Base-by-base conservation (phyloP, 352 stramenopile species). In the Globisporangium viniferum region DNA sequence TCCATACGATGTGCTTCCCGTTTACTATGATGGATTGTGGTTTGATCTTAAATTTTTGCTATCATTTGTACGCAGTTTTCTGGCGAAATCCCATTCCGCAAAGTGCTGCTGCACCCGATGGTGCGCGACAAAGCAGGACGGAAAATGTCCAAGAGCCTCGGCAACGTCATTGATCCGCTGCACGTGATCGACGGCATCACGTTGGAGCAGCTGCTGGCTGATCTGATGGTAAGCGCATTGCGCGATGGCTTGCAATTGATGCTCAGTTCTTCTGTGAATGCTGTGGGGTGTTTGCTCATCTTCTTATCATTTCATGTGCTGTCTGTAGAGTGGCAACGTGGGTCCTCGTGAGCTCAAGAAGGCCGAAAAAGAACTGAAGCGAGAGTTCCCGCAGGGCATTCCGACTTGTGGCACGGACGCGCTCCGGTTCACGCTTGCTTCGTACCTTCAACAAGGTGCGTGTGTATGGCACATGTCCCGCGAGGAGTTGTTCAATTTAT, bases 121-220 rank as follows among this genome's bases (percentile, higher is more conserved):
- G 97, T 99, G n/a, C 90, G 98, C 66, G 98, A 99, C 74, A 99
- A 99, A 75, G 95, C 98, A 71, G 98, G 98, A 15, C 88, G 97
- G 31, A 99, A 99, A 78, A 99, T 99, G 98, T 99, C 94, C 39
- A 99, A 99, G 81, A 98, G 94, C 66, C 84, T 99, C 18, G 98
- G 98, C 61, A 99, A 99, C 73, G 98, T 99, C 31, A 98, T 99
- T 60, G 98, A 99, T 74, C 98, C 98, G 20, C 81, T 99, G 39
- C 95, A 99, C 75, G 91, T 99, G 5, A 99, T 99, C 66, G 81
- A 97, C 71, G 98, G 98, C 59, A 98, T 97, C 68, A 93, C 84
- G 20, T 87, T 99, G 2, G 86, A 98, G 9, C 76, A 90, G 29
- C 78, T 99, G 53, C 80, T 99, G 44, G 73, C 80, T 3, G 97